Conservation (phyloP, 345 rosid genomes). For the Lepidium aucheri region DNA sequence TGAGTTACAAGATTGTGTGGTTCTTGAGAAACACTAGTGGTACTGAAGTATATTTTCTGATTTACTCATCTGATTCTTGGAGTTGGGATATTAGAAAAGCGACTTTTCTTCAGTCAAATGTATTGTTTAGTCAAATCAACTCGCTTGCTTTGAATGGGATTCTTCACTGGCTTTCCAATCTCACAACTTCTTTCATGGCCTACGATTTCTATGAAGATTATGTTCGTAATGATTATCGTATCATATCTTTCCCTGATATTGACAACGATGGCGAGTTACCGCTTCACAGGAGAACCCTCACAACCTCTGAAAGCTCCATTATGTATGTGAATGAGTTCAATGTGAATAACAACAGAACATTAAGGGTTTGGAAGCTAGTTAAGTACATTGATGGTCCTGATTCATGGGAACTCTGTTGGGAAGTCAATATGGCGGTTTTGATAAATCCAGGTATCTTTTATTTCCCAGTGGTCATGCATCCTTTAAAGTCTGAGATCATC, state of each 20-base stretch:
- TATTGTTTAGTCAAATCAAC: background rate
- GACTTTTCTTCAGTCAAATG: background rate
- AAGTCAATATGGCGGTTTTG: background rate
- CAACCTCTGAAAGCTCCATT: slow-evolving; percentile 1
- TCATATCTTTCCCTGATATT: background rate
- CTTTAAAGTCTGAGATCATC: slow-evolving; percentile 4
- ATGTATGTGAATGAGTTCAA: slow-evolving; percentile 1
- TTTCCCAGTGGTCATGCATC: slow-evolving; percentile 14
- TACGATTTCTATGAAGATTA: slow-evolving; percentile 1
- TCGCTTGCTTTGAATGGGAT: slow-evolving; percentile 9
- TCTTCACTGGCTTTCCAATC: slow-evolving; percentile 7
- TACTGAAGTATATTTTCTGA: background rate
- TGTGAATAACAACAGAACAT: background rate
- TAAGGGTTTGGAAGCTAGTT: slow-evolving; percentile 18
- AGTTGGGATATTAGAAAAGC: background rate
- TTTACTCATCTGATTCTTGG: slow-evolving; percentile 11
- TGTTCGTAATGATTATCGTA: background rate
- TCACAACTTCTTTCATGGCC: background rate
- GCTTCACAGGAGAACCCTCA: background rate
- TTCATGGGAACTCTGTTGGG: slow-evolving; percentile 12
- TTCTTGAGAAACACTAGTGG: background rate
- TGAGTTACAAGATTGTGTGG: slow-evolving; percentile 19
- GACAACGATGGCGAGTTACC: background rate
- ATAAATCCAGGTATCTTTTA: background rate
- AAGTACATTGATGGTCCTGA: background rate